Conservation (phyloP, 2,329 filamentous ascomycete genomes). For the Teratosphaeria viscida region DNA sequence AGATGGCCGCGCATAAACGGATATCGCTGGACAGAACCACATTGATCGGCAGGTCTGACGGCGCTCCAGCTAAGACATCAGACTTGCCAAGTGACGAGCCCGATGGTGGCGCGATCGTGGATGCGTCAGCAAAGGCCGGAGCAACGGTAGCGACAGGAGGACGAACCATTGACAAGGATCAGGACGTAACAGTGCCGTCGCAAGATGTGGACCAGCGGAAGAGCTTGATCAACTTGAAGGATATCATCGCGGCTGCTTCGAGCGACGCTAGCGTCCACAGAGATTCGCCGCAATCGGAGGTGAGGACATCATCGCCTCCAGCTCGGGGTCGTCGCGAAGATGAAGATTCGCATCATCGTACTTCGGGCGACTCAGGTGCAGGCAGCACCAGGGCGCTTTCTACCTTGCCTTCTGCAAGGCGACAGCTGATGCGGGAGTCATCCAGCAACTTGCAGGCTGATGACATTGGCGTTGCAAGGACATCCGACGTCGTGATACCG, state of each 20-base stretch:
- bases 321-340: not conserved
- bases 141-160: constrained; percentile 3
- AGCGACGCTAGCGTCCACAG: not conserved
- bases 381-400: not conserved
- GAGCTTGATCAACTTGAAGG: constrained; percentile 14
- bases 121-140: constrained; percentile 8
- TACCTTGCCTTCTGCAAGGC: constrained; percentile 3
- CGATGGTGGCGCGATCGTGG: constrained; percentile 8
- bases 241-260: constrained; percentile 3
- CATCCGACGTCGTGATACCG: constrained; percentile 1
- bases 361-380: not conserved
- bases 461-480: constrained; percentile 5
- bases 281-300: not conserved
- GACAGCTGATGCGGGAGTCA: constrained; percentile 2
- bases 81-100: constrained; percentile 1
- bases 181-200: not conserved
- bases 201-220: constrained; percentile 11
- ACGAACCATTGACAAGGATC: not conserved
- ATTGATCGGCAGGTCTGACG: constrained; percentile 3
- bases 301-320: not conserved
- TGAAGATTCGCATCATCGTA: not conserved
- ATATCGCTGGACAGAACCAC: constrained; percentile 2
- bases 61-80: constrained; percentile 1
- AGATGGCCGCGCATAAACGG: constrained; percentile 12
- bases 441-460: not conserved